Base-by-base conservation (phyloP, 2,329 filamentous ascomycete species). In the Apiospora arundinis region DNA sequence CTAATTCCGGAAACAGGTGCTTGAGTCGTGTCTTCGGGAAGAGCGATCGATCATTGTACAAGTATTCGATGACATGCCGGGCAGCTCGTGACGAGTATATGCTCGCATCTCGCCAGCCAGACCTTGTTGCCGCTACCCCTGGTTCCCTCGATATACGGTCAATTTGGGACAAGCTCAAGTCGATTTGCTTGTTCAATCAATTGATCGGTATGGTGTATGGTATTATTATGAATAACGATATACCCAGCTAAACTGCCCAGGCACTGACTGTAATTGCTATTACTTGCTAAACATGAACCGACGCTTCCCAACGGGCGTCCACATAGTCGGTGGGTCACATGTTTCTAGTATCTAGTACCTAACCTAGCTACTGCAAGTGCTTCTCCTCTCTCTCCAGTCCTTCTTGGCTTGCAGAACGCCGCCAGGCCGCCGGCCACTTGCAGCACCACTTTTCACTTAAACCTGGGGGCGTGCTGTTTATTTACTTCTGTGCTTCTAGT, bases 221-320 rank as follows among this genome's bases (percentile, higher is more conserved):
- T n/a, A n/a, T n/a, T n/a, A n/a, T n/a, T n/a, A n/a, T n/a, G n/a
- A n/a, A n/a, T 25, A 48, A 23, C n/a, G 16, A 52, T 25, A 11
- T 16, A 52, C 45, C 18, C 8, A 46, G 4, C 18, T 46, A 46
- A 32, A 32, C 32, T 32, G 32, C 6, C 32, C 32, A 3, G 6
- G 32, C 32, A 32, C 32, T 32, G 3, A 32, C 32, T 32, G 32
- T 32, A 32, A 32, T 32, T 32, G 32, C 32, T 32, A 4, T 32
- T 32, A 32, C 32, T 28, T 25, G 52, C 52, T 28, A 63, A 40
- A n/a, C 32, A 40, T n/a, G 56, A 63, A 32, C 56, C 28, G 28
- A 63, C 25, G 56, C 56, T 63, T 63, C 56, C 32, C 56, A 63
- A 63, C 56, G 56, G 56, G 32, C 56, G 56, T 63, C 56, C 56